These are phyloP conservation scores for Candida ovalis DNA, from an alignment of 805 yeast species.

Conservation along the genomic window DNA sequence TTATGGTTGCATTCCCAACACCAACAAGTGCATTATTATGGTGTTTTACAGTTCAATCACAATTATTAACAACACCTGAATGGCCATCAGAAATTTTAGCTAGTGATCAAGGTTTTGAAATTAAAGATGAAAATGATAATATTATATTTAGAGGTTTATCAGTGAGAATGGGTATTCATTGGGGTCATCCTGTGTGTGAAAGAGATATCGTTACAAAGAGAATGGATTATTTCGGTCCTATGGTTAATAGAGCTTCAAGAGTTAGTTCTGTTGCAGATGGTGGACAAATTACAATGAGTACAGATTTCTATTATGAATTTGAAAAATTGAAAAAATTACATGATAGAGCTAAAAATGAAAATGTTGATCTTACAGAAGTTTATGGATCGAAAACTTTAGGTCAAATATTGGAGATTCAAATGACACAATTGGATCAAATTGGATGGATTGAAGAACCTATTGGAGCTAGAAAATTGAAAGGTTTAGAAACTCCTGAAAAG, in stretches of 20 bases:
- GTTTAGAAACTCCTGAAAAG: conserved; percentile 88
- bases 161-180: conserved; percentile 97
- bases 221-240: conserved; percentile 99
- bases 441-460: conserved; percentile 66
- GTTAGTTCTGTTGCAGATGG: conserved; percentile 96
- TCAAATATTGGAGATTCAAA: conserved; percentile 56
- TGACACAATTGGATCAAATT: conserved; percentile 56
- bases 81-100: conserved; percentile 95
- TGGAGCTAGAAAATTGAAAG: conserved; percentile 90
- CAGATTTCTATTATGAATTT: conserved; percentile 76
- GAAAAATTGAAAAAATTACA: conserved; percentile 51
- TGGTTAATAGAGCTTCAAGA: conserved; percentile 94
- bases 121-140: conserved; percentile 56
- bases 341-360: conserved; percentile 34
- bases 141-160: conserved; percentile 82
- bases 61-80: conserved; percentile 68
- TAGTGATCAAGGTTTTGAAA: conserved; percentile 78
- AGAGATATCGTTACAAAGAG: conserved; percentile 90
- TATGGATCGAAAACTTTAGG: conserved; percentile 38
- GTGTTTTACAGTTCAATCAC: conserved; percentile 92
- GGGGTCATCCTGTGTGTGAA: conserved; percentile 98
- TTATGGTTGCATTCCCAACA: conserved; percentile 94
- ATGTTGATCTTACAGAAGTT: conserved; percentile 32
- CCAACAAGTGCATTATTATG: conserved; percentile 87
- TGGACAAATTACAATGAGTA: conserved; percentile 89